Evolutionary conservation across 768 basidiomycete genomes (phyloP).

Genomic region (Mycena galericulata): DNA sequence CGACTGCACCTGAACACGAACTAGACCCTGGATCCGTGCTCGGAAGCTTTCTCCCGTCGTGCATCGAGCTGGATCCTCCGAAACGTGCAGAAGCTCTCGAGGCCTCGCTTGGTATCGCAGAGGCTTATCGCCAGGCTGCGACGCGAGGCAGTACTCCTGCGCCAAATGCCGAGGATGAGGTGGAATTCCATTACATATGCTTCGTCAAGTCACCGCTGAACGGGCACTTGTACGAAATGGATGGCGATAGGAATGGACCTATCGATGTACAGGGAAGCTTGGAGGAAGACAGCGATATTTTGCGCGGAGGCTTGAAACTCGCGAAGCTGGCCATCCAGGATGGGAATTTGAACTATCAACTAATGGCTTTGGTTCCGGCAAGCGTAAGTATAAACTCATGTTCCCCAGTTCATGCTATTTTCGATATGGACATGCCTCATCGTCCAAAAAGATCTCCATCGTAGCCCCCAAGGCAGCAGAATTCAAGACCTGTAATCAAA

Average conservation of each 20-base stretch:
- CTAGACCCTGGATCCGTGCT: slow-evolving; percentile 41
- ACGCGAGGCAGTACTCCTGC: slow-evolving; percentile 44
- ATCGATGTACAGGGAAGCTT: slow-evolving; percentile 40
- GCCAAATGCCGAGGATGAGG: slow-evolving; percentile 46
- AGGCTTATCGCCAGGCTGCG: slow-evolving; percentile 45
- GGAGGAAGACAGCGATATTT: slow-evolving; percentile 39
- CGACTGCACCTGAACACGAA: background rate
- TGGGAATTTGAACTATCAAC: slow-evolving; percentile 12
- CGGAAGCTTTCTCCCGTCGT: slow-evolving; percentile 38
- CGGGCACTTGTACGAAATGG: slow-evolving; percentile 48
- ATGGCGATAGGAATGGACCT: slow-evolving; percentile 49
- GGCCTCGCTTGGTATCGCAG: slow-evolving; percentile 42
- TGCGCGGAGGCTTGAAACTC: slow-evolving; percentile 26
- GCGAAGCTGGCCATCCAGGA: slow-evolving; percentile 10
- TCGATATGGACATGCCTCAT: background rate
- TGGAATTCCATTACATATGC: slow-evolving; percentile 49
- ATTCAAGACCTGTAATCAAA: too few relatives aligned
- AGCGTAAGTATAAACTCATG: background rate
- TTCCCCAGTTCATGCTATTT: too few relatives aligned
- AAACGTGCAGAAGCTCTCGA: slow-evolving; percentile 48
- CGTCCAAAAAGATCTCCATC: background rate
- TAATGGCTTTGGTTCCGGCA: slow-evolving; percentile 20
- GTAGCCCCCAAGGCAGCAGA: too few relatives aligned
- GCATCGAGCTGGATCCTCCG: slow-evolving; percentile 40
- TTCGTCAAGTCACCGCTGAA: slow-evolving; percentile 46